phyloP scores from a whole-genome alignment of 345 rosid species.

The Eutrema yunnanense region DNA sequence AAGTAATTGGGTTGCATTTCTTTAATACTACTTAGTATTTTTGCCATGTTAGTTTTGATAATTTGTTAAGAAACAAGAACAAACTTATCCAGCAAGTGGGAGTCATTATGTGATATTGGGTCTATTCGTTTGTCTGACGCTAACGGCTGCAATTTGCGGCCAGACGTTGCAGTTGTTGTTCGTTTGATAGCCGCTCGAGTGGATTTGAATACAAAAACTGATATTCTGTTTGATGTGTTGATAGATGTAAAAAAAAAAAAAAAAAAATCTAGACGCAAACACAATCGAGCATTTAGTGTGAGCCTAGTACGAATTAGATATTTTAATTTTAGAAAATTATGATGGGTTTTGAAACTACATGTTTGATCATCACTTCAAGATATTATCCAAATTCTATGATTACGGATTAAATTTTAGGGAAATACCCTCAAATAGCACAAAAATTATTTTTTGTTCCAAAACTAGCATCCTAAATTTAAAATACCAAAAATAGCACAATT shows the following conservation, averaged over 20 bases:
- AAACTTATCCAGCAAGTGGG: background rate
- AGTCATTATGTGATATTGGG: background rate
- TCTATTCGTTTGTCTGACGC: too few species aligned
- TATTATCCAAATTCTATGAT: background rate
- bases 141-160: too few species aligned
- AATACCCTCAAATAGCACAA: too few species aligned
- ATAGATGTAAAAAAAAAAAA: background rate
- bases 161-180: too few species aligned
- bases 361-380: background rate
- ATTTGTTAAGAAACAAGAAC: background rate
- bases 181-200: too few species aligned
- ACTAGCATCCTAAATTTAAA: too few species aligned
- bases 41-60: background rate
- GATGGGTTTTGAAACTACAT: background rate
- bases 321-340: background rate
- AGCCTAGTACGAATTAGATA: background rate
- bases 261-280: background rate
- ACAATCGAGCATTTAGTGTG: background rate
- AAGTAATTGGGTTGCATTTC: conserved; percentile 3
- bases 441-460: too few species aligned
- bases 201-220: background rate
- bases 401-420: background rate
- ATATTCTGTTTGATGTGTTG: background rate
- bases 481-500: too few species aligned
- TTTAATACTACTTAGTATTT: background rate